A percentile compares a stretch with the other conserved stretches of the same genome.
Evolutionary conservation across 176 grass and related monocot species (phyloP).

Genomic region (Typha latifolia): DNA sequence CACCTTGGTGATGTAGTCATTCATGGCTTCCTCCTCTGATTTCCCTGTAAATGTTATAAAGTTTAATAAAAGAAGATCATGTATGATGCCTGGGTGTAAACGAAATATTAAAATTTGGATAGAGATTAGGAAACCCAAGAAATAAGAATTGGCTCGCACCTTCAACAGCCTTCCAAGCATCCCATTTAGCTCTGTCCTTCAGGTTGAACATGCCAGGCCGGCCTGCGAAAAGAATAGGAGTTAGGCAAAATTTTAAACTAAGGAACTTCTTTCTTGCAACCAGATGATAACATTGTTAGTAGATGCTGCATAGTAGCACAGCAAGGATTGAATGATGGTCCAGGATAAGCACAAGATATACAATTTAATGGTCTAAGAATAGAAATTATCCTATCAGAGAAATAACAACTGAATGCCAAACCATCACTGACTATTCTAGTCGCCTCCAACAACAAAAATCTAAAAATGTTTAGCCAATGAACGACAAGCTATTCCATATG

Average conservation of each 20-base stretch:
- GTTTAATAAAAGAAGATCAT: neutral
- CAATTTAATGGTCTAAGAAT: too few relatives aligned
- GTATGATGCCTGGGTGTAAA: neutral
- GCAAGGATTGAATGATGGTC: too few relatives aligned
- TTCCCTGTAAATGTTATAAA: constrained; percentile 35
- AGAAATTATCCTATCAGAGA: too few relatives aligned
- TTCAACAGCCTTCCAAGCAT: constrained; percentile 79
- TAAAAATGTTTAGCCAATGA: too few relatives aligned
- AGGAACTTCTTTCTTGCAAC: too few relatives aligned
- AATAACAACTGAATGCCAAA: too few relatives aligned
- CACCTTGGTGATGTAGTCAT: constrained; percentile 79
- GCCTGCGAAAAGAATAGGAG: constrained; percentile 28
- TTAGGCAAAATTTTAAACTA: neutral
- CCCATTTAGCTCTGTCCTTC: constrained; percentile 74
- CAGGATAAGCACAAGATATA: too few relatives aligned
- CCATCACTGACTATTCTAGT: too few relatives aligned
- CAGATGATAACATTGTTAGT: too few relatives aligned
- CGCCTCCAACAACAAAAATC: too few relatives aligned
- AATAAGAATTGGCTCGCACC: constrained; percentile 13
- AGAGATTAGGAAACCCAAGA: neutral
- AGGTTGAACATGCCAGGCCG: constrained; percentile 52
- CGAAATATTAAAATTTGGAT: neutral
- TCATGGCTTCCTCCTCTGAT: constrained; percentile 64
- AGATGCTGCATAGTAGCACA: too few relatives aligned
- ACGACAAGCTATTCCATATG: too few relatives aligned